These are phyloP conservation scores for Anaeramoeba ignava DNA, from an alignment of 78 protist species.

Conservation along the genomic window DNA sequence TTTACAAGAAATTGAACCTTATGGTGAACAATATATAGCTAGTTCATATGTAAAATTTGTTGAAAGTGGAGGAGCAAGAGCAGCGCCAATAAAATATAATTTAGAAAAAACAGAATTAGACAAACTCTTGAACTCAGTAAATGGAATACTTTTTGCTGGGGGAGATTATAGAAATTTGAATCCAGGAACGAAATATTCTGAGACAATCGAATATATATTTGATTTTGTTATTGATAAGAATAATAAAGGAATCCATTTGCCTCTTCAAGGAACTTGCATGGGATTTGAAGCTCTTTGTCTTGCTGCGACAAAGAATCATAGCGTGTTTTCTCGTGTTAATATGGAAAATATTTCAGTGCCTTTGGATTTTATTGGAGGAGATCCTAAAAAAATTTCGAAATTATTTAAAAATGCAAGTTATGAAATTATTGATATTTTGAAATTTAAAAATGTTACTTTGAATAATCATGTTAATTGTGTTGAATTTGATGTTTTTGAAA, in stretches of 20 bases:
- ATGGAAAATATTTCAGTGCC: background rate
- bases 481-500: no score
- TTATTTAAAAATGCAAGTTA: no score
- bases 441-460: no score
- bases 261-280: background rate
- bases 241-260: background rate
- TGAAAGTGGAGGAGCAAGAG: background rate
- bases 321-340: background rate
- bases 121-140: background rate
- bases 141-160: background rate
- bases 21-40: background rate
- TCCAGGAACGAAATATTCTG: background rate
- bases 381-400: no score
- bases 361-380: no score
- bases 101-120: background rate
- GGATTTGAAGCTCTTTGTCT: background rate
- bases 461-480: no score
- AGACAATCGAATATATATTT: background rate
- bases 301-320: background rate
- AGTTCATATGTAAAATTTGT: background rate
- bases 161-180: no score
- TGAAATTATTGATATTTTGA: no score
- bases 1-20: background rate
- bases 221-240: background rate
- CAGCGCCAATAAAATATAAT: background rate